Evolutionary conservation across 768 basidiomycete species (phyloP), one percentile per base, ranked within the genome.

Genomic region (Pisolithus orientalis): DNA sequence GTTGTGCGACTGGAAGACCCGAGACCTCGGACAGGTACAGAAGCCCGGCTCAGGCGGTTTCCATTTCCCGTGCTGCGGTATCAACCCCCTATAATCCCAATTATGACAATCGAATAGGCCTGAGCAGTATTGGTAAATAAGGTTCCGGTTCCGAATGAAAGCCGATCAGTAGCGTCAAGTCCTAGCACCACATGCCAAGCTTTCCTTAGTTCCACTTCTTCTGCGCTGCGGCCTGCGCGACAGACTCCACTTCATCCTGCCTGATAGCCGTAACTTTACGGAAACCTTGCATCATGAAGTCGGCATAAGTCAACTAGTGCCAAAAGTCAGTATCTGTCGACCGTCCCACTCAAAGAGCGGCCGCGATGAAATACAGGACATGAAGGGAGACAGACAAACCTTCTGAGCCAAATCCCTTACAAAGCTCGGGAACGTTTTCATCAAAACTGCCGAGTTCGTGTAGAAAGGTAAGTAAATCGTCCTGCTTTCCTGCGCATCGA

Each of bases 401-500:
- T 84, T 86, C 72, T 91, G 87, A 7, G 73, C 71, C 39, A 90
- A 70, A 68, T 94, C 93, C 51, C 84, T 73, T 47, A 83, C 47
- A 66, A 83, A 92, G 62, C 84, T 88, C 6, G 90, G 90, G 51
- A 87, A 66, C 53, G 81, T 63, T 47, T 67, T 68, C 54, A 87
- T 59, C 55, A 72, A 73, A 40, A 84, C 82, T 34, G 76, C 69
- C 28, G 83, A 77, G 61, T 88, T 72, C 13, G 75, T 75, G 59
- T 82, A 90, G 66, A 90, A 85, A 14, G 93, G 93, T 56, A 90
- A 59, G 57, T 80, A 69, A 53, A 94, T 79, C 17, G 75, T 79
- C 53, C 79, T 77, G 13, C 85, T 87, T 59, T 94, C 84, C 56
- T 87, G 85, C 45, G 82, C 81, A 65, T 96, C 90, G 49, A 96